These are phyloP conservation scores for Fusarium sambucinum DNA, from an alignment of 2,329 filamentous ascomycete genomes.

Conservation along the genomic window DNA sequence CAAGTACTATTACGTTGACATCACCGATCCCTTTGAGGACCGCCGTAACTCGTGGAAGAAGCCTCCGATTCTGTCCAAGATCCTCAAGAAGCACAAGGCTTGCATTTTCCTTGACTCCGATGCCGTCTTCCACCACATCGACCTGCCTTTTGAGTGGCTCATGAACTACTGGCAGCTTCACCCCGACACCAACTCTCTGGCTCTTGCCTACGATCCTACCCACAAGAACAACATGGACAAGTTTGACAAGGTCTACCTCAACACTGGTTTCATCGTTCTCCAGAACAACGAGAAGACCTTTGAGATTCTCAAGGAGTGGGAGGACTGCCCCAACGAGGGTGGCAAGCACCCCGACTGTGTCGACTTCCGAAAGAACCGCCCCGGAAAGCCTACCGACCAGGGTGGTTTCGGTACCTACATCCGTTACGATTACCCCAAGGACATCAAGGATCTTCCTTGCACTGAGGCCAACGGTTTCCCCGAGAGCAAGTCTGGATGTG, in stretches of 20 bases:
- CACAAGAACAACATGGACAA: constrained; percentile 56
- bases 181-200: constrained; percentile 56
- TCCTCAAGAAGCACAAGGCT: constrained; percentile 58
- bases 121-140: constrained; percentile 58
- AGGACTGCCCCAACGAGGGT: constrained; percentile 56
- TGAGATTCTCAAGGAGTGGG: constrained; percentile 63
- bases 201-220: constrained; percentile 57
- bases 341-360: constrained; percentile 55
- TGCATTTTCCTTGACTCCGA: constrained; percentile 61
- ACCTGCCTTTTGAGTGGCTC: constrained; percentile 61
- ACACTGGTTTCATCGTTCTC: constrained; percentile 66
- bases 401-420: constrained; percentile 59
- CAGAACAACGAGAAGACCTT: constrained; percentile 63
- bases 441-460: constrained; percentile 57
- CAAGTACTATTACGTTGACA: constrained; percentile 60
- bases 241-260: constrained; percentile 58
- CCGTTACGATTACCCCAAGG: constrained; percentile 57
- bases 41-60: constrained; percentile 62
- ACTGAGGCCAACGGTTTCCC: constrained; percentile 60
- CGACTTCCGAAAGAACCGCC: constrained; percentile 53
- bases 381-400: constrained; percentile 57
- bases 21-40: constrained; percentile 53
- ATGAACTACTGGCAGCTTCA: constrained; percentile 61
- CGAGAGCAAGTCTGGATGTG: constrained; percentile 54
- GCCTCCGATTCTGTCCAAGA: constrained; percentile 56